These are phyloP conservation scores for Chaetomium sp. DNA, from an alignment of 2,329 filamentous ascomycete species.

Conservation along the genomic window DNA sequence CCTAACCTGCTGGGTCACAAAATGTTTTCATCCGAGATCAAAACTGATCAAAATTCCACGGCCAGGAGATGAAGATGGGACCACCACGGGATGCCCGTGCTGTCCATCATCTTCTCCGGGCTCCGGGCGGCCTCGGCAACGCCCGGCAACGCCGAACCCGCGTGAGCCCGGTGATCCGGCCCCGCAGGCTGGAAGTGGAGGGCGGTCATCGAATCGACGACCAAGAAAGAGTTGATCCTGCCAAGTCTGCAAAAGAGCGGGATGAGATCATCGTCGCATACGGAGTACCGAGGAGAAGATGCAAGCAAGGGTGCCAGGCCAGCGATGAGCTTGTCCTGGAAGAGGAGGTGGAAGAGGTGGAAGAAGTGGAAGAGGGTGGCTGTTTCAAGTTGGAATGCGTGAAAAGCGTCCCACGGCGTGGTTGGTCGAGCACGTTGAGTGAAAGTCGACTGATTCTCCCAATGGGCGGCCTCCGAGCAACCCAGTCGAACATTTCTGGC, in stretches of 20 bases:
- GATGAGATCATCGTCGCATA: neutral
- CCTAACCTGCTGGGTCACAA: too few relatives aligned
- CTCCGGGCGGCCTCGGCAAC: neutral
- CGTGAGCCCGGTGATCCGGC: neutral
- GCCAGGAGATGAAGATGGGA: neutral
- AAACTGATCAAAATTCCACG: neutral
- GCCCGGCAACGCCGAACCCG: neutral
- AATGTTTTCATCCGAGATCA: neutral
- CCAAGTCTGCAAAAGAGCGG: neutral
- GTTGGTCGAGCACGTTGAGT: neutral
- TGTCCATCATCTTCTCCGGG: too few relatives aligned
- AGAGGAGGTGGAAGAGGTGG: too few relatives aligned
- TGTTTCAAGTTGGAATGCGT: constrained; percentile 34
- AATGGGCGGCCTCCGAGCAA: neutral
- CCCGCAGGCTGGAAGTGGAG: neutral
- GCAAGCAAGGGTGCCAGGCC: neutral
- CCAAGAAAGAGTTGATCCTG: neutral
- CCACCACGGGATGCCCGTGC: too few relatives aligned
- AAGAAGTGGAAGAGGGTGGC: constrained; percentile 8
- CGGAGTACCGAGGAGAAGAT: neutral
- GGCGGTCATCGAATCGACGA: neutral
- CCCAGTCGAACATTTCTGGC: neutral
- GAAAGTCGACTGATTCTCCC: neutral
- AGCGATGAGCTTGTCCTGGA: neutral
- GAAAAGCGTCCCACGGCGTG: neutral